phyloP scores from a whole-genome alignment of 768 basidiomycete genomes.

The Trametes meyenii region DNA sequence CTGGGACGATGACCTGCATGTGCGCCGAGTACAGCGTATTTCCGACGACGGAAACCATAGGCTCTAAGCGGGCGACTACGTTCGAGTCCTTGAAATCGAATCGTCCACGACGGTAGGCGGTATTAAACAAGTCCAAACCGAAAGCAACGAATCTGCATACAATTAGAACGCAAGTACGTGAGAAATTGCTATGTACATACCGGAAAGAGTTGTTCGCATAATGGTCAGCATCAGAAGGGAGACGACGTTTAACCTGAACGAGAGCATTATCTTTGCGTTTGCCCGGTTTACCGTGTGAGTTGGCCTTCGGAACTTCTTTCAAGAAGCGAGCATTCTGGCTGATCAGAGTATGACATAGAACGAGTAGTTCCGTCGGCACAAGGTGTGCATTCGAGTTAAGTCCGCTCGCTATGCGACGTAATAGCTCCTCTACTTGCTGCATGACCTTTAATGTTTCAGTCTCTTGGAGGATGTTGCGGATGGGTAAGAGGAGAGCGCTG shows the following conservation, averaged over 20 bases:
- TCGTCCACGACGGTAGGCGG: constrained; percentile 81
- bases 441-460: constrained; percentile 81
- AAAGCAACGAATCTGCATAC: constrained; percentile 78
- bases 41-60: constrained; percentile 85
- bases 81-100: constrained; percentile 81
- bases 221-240: constrained; percentile 57
- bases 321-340: constrained; percentile 90
- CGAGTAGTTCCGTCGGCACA: constrained; percentile 67
- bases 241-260: constrained; percentile 78
- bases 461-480: constrained; percentile 83
- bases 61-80: constrained; percentile 81
- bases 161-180: not conserved
- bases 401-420: constrained; percentile 81
- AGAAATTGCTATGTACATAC: constrained; percentile 41
- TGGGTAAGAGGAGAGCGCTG: constrained; percentile 72
- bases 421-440: constrained; percentile 84
- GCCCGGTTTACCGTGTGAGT: constrained; percentile 35
- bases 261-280: constrained; percentile 57
- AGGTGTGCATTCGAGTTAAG: constrained; percentile 82
- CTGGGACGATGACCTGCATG: constrained; percentile 71
- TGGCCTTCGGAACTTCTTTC: constrained; percentile 49
- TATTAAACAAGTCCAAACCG: constrained; percentile 88
- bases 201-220: constrained; percentile 88
- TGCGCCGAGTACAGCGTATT: constrained; percentile 89
- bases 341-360: constrained; percentile 86